These are phyloP conservation scores for Udeniomyces megalosporus DNA, from an alignment of 768 basidiomycete species.

Conservation along the genomic window DNA sequence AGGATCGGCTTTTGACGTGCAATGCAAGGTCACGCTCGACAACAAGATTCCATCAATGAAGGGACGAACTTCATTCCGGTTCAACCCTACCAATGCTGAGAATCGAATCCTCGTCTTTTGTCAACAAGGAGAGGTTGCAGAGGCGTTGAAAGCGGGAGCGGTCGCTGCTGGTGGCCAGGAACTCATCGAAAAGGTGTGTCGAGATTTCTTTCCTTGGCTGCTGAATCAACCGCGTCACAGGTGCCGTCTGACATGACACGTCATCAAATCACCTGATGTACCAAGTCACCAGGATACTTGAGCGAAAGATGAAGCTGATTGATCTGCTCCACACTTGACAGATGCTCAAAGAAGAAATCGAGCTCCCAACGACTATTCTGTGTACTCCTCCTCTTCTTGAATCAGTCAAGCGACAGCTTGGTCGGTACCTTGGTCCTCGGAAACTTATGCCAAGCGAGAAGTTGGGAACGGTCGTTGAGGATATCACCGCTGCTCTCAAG, in stretches of 20 bases:
- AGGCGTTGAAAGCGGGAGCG: constrained; percentile 74
- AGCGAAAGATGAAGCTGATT: neutral
- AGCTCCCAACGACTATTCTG: constrained; percentile 62
- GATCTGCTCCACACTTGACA: constrained; percentile 25
- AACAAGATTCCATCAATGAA: constrained; percentile 71
- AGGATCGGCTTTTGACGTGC: constrained; percentile 59
- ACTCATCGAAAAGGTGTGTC: constrained; percentile 56
- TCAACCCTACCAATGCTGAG: constrained; percentile 52
- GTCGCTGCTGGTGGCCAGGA: constrained; percentile 81
- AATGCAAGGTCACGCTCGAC: constrained; percentile 59
- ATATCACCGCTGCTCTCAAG: constrained; percentile 64
- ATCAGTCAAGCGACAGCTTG: constrained; percentile 37
- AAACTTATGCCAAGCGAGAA: constrained; percentile 92
- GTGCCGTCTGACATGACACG: no score
- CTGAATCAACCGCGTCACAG: no score
- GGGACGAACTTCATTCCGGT: constrained; percentile 71
- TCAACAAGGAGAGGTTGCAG: constrained; percentile 61
- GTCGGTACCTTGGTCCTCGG: constrained; percentile 61
- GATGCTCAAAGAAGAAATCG: constrained; percentile 55
- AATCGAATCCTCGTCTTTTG: constrained; percentile 81
- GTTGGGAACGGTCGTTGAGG: constrained; percentile 84
- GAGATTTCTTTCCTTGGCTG: no score
- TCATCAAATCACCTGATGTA: no score
- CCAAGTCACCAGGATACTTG: no score
- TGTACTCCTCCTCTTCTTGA: constrained; percentile 61